Evolutionary conservation across 2,329 filamentous ascomycete genomes (phyloP), one percentile per base, ranked within the genome.

Genomic region (Pseudogymnoascus sp.): DNA sequence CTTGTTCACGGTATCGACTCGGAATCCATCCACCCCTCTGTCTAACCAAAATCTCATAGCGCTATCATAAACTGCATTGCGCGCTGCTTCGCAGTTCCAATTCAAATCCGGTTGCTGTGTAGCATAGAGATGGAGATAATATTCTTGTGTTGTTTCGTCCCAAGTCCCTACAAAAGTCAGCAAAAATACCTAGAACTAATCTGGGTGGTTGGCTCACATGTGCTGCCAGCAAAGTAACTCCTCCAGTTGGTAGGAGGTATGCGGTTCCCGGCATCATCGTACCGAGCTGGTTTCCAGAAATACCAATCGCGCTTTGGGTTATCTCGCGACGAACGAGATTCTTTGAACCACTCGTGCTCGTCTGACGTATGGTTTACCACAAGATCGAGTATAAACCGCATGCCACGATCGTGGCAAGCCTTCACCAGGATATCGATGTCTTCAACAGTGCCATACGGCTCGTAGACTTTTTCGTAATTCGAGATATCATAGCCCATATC

Each of bases 41-140:
- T 89, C 78, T 0, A 95, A 81, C 91, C 91, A 95, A 73, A 93
- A 95, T 34, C 83, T 82, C 83, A 93, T 89, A 4, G 88, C 81
- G n/a, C 83, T 81, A 36, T 87, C 80, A 72, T 91, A 89, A 6
- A 93, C 85, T 1, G 89, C 90, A 59, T 83, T 77, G 14, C 89
- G 82, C 0, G 88, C 83, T 8, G 82, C 83, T 0, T 80, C 79
- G 64, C 87, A 89, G 70, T 93, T 88, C 89, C 89, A 95, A 75
- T 95, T 95, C 16, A 95, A 79, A 69, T 95, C 91, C 0, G 91
- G 90, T 72, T 93, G 90, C 67, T 90, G 85, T 3, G 82, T 82
- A 5, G 87, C 86, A 73, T 91, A 96, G 11, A 95, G 80, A 66
- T 89, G 86, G 0, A 93, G 83, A 70, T 91, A 93, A 73, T 91